Base-by-base conservation (phyloP, 2,329 filamentous ascomycete species). In the Aspergillus fijiensis region DNA sequence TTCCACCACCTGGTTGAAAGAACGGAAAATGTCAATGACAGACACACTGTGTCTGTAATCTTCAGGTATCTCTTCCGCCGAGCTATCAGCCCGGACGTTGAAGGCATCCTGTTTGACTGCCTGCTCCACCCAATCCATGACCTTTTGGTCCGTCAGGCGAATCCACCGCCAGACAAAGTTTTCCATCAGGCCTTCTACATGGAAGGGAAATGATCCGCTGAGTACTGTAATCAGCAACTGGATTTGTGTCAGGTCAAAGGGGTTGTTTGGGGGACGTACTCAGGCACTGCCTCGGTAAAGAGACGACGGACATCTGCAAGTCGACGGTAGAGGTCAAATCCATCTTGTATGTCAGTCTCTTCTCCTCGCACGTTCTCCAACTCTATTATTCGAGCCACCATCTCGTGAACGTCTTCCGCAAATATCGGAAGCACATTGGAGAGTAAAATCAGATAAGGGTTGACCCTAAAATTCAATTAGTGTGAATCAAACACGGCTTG, bases 101-200 rank as follows among this genome's bases (percentile, higher is more conserved):
- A 98, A 99, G 59, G 87, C 79, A 73, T 99, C 95, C 67, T 96
- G 91, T 73, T 92, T 94, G 75, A 97, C 89, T 9, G 95, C 93
- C 69, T 94, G 87, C 51, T 96, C 92, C 45, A 98, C 90, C 81
- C 95, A 95, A 25, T 87, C 87, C 62, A 89, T 82, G 70, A 97
- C 88, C 70, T 89, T 92, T 35, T 81, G 80, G 69, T 98, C 92
- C 7, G 92, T 92, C 64, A 87, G 85, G 57, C 85, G 84, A 63
- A 99, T 91, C 93, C 93, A 99, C 60, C 92, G 87, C 93, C 93
- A 98, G 5, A 98, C 95, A 74, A 98, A 99, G 39, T 91, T 89
- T 63, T 93, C 90, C 19, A 99, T 82, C 16, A 96, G 80, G 48
- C 88, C 86, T 76, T 99, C 95, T 49, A 99, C 85, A 65, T 92